Evolutionary conservation across 768 basidiomycete genomes (phyloP), one percentile per base, ranked within the genome.

Genomic region (Royoungia palumana): DNA sequence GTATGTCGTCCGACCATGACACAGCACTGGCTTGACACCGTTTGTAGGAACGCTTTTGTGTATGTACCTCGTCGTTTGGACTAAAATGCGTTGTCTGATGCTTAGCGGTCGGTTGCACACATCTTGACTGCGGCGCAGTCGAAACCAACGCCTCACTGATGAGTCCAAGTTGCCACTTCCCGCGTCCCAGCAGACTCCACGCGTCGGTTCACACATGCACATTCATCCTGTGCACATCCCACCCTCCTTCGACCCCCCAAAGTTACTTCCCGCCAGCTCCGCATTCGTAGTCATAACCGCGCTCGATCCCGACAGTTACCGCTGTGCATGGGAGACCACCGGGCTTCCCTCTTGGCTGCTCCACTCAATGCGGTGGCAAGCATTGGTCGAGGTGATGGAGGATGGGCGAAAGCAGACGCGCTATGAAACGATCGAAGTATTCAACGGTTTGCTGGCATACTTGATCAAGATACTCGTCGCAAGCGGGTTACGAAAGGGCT

Each of bases 1-100:
- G 86, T 82, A 61, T 41, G 74, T 59, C 38, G 37, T 27, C 28
- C 28, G 13, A 3, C 19, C 37, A 24, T 7, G 16, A 20, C 11
- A 35, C 41, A 32, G 50, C 36, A 35, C 30, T 39, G 48, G 51
- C 47, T 5, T 28, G 38, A 39, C 30, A 14, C 16, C 22, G 16
- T 44, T 11, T n/a, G 28, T 50, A 87, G 84, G 84, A 87, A 86
- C 56, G 73, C 83, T 6, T 86, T 85, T 47, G 76, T 80, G 84
- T 83, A 68, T 24, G 78, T 68, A 16, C 20, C 9, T n/a, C 34
- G 12, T 28, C 37, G 11, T 19, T 35, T 38, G 35, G 2, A 34
- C 24, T 24, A 20, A 11, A 13, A 30, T 8, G 17, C 7, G 35
- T 21, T 8, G n/a, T 27, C 32, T 44, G 37, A 48, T 34, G 28